A percentile compares a stretch with the other conserved stretches of the same genome.
Conservation (phyloP, 1,284 basidiomycete genomes). For the Boletus calvinii region DNA sequence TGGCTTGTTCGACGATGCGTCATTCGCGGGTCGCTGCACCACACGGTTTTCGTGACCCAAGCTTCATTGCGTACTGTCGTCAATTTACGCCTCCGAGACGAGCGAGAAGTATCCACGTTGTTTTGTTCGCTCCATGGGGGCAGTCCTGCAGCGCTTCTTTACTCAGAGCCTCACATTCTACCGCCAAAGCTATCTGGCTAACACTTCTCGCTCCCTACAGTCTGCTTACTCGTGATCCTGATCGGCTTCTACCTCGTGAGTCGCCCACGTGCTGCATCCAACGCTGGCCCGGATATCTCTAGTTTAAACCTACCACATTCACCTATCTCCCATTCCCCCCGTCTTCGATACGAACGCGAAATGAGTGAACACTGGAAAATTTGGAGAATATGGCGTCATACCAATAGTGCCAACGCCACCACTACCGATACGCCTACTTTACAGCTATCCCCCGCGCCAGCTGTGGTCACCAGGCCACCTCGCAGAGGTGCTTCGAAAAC, state of each 20-base stretch:
- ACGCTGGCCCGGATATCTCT: constrained; percentile 3
- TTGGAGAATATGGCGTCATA: constrained; percentile 20
- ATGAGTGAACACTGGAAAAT: constrained; percentile 17
- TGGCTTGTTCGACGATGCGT: constrained; percentile 1
- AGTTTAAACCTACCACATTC: constrained; percentile 1
- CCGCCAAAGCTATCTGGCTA: constrained; percentile 11
- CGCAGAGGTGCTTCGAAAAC: neutral
- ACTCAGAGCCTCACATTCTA: constrained; percentile 1
- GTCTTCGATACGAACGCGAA: constrained; percentile 5
- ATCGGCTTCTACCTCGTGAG: constrained; percentile 33
- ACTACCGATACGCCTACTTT: constrained; percentile 2
- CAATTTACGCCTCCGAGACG: neutral
- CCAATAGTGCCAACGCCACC: neutral
- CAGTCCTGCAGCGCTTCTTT: neutral
- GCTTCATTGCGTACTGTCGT: neutral
- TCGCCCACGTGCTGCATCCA: constrained; percentile 13
- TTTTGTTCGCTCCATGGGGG: neutral
- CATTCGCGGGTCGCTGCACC: neutral
- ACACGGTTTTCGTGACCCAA: neutral
- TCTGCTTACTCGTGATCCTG: constrained; percentile 28
- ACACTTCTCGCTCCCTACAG: constrained; percentile 17
- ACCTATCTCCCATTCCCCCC: constrained; percentile 3
- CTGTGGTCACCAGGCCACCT: neutral
- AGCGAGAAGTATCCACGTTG: neutral
- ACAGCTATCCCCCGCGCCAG: constrained; percentile 1